These are phyloP conservation scores for Zygosaccharomyces lentus DNA, from an alignment of 805 yeast genomes.

Conservation along the genomic window DNA sequence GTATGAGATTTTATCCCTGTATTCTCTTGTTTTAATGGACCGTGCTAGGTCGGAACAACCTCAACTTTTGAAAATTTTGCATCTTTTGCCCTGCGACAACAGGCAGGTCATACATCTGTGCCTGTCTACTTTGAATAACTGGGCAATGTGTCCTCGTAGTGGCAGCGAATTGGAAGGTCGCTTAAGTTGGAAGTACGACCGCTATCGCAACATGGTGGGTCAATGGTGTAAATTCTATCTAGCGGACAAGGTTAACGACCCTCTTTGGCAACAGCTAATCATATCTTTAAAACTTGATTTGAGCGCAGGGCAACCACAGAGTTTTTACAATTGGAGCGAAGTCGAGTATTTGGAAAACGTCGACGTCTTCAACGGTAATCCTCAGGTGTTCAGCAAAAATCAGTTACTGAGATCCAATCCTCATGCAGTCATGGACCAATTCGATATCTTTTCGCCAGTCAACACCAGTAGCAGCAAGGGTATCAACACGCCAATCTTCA, in stretches of 20 bases:
- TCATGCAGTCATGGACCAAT: slow-evolving; percentile 29
- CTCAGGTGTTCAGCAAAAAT: slow-evolving; percentile 6
- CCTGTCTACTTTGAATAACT: slow-evolving; percentile 20
- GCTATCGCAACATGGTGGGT: slow-evolving; percentile 21
- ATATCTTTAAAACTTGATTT: slow-evolving; percentile 11
- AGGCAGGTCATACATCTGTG: slow-evolving; percentile 26
- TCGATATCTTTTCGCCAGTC: slow-evolving; percentile 22
- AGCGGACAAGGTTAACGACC: slow-evolving; percentile 20
- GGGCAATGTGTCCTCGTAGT: slow-evolving; percentile 18
- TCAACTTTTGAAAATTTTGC: slow-evolving; percentile 21
- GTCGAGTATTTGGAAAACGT: slow-evolving; percentile 12
- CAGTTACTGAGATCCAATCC: slow-evolving; percentile 22
- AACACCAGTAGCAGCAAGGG: not conserved
- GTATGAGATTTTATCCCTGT: slow-evolving; percentile 30
- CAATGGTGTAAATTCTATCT: slow-evolving; percentile 28
- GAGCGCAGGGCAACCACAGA: not conserved
- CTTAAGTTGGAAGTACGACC: slow-evolving; percentile 22
- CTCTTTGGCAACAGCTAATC: slow-evolving; percentile 13
- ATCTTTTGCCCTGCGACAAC: slow-evolving; percentile 30
- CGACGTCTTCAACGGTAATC: slow-evolving; percentile 10
- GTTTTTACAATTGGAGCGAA: slow-evolving; percentile 4
- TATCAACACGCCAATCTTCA: slow-evolving; percentile 4
- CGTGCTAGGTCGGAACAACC: slow-evolving; percentile 20
- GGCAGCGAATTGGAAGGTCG: slow-evolving; percentile 14
- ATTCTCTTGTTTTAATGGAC: slow-evolving; percentile 27